Evolutionary conservation across 2,329 filamentous ascomycete genomes (phyloP), one percentile per base, ranked within the genome.

Genomic region (Fusarium sp.): DNA sequence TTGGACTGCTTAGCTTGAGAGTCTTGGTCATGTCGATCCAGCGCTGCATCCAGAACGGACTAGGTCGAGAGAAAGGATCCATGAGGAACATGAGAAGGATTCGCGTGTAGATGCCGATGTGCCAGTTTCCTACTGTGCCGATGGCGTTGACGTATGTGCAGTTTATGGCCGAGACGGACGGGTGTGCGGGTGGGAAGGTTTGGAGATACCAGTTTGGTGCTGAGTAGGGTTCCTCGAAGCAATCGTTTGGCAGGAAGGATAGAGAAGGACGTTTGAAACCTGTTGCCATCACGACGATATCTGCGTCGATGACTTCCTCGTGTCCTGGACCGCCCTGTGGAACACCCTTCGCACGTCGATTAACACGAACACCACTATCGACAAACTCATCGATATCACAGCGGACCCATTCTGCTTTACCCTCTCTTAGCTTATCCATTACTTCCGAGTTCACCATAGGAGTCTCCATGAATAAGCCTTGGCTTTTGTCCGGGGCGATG

Each of bases 201-300:
- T 97, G 93, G 0, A 97, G 86, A 73, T 96, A 97, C 94, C 94
- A 97, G 78, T 93, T 94, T 0, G 94, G 94, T 2, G 93, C 92
- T 2, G 84, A 83, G 73, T 96, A 97, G 0, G 91, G 90, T 67
- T 92, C 87, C 12, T 87, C 77, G 77, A 96, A 96, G 74, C 88
- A 90, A 55, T 93, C 88, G 0, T 89, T 82, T 0, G 93, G 93
- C 0, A 97, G 83, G 79, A 97, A 96, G 14, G 83, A 84, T 1
- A 97, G 85, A 6, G 87, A 88, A 0, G 94, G 93, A 0, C 93
- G 87, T 73, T 92, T 87, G 82, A 89, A 97, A 2, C 94, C 94
- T 0, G 94, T 97, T 0, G 94, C 94, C 87, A 96, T 90, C 66
- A 97, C 90, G 53, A 94, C 87, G 7, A 96, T 87, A 71, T 97